Evolutionary conservation across 306 rosid genomes (phyloP), one percentile per base, ranked within the genome.

Genomic region (Inga oerstediana): DNA sequence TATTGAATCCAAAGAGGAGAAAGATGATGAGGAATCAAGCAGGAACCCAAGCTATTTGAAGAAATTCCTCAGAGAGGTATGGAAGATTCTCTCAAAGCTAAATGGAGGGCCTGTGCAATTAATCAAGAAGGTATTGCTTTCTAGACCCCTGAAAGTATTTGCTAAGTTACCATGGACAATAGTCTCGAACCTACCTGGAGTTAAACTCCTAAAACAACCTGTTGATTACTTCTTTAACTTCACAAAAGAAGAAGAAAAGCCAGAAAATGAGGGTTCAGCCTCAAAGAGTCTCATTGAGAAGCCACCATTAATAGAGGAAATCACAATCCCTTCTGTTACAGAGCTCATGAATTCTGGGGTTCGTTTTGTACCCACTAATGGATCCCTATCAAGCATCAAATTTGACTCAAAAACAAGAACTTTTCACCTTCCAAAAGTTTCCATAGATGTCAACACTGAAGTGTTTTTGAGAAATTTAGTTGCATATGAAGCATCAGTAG

Each of bases 271-370:
- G 20, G 37, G 34, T 44, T 45, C 76, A 24, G 8, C 19, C 10
- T 45, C 39, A 2, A 71, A 19, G 0, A 71, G 16, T 46, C 51
- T 22, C 54, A 24, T 59, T 11, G 84, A 78, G 84, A 89, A 75
- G 66, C 92, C 92, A 22, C 97, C 97, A 6, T 85, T 87, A 43
- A 46, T 89, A 16, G 97, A 93, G 78, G 94, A 94, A 85, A 94
- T 94, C 64, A 27, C 92, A 7, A 88, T 94, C 78, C 97, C 96
- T 22, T 91, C 92, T 2, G 98, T 90, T 8, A 49, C 89, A 4
- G 84, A 90, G 2, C 91, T 94, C 4, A 0, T 54, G 2, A 82
- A 73, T 15, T 89, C 86, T 1, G 97, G 97, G 2, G 81, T 93
- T 39, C 37, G 32, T 49, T 93, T 94, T 64, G 35, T n/a, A 11